Evolutionary conservation across 139 green algal species (phyloP), one percentile per base, ranked within the genome.

Genomic region (Chlorella sp.): DNA sequence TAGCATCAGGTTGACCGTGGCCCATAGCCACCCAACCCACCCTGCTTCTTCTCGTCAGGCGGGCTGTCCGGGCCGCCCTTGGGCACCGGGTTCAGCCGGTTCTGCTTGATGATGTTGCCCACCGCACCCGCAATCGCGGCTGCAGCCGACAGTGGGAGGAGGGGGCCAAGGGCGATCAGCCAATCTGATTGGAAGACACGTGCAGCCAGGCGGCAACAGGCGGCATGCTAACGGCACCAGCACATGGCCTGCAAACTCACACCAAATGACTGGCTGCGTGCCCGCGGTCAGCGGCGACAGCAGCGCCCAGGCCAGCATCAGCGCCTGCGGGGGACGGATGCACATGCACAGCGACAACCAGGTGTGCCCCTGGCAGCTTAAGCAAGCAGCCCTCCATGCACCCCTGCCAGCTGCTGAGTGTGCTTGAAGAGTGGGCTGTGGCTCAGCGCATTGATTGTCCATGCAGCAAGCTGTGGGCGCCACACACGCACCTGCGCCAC

Each of bases 191-290:
- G n/a, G n/a, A n/a, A n/a, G n/a, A 32, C 8, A 5, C 11, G 32
- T 43, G 34, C n/a, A 73, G 9, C 8, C 11, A 6, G 5, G 32
- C 32, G 17, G n/a, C 28, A 13, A 34, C 51, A 60, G 51, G 51
- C 65, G 24, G 65, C 65, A 73, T 41, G 32, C 0, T 34, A 8
- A 8, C n/a, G n/a, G 30, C 36, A 30, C 17, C 64, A 73, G 32
- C 34, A 40, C 64, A 17, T 30, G 64, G 60, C 60, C 20, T 43
- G 65, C n/a, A 20, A 0, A 72, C 77, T 85, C 65, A 88, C 84
- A 89, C 70, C 83, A 87, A 28, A 93, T 76, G n/a, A 93, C 64
- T 22, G 90, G 90, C 80, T 93, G 89, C 32, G 81, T 93, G 69
- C 87, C 87, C 38, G 90, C 87, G 7, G 87, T 87, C 41, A 83